These are phyloP conservation scores for Planoprotostelium fungivorum DNA, from an alignment of 78 protist species.

Conservation along the genomic window DNA sequence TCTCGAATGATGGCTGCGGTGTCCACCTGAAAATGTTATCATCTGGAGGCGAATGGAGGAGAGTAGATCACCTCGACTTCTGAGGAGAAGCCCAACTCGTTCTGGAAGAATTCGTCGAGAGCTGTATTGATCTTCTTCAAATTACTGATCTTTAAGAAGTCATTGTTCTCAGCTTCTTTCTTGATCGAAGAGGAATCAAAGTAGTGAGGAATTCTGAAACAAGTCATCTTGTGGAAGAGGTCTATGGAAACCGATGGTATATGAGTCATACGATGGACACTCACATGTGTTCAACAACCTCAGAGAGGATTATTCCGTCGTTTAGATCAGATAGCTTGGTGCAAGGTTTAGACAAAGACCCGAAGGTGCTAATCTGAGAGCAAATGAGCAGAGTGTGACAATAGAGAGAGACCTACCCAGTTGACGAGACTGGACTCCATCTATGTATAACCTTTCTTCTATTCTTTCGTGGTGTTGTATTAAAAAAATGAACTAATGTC, in stretches of 20 bases:
- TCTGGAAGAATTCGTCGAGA: not conserved
- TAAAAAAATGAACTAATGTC: too few species aligned
- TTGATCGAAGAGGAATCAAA: not conserved
- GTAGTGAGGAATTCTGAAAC: not conserved
- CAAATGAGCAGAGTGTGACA: not conserved
- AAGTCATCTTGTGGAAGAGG: too few species aligned
- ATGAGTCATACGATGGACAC: not conserved
- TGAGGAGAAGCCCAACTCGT: not conserved
- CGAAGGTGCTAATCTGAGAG: not conserved
- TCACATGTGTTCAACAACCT: not conserved
- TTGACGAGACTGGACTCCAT: not conserved
- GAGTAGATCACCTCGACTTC: not conserved
- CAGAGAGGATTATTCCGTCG: not conserved
- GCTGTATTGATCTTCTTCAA: not conserved
- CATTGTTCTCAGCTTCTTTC: not conserved
- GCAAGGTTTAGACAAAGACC: not conserved
- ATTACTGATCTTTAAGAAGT: not conserved
- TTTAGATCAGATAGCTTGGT: not conserved
- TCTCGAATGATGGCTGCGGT: slow-evolving; percentile 4
- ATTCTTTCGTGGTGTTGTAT: too few species aligned
- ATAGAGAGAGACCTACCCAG: not conserved
- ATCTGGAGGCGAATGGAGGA: not conserved
- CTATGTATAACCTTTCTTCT: not conserved
- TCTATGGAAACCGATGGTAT: too few species aligned
- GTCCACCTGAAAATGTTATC: slow-evolving; percentile 3